These are phyloP conservation scores for Ogataea hybrid DNA, from an alignment of 1,139 yeast genomes.

Conservation along the genomic window DNA sequence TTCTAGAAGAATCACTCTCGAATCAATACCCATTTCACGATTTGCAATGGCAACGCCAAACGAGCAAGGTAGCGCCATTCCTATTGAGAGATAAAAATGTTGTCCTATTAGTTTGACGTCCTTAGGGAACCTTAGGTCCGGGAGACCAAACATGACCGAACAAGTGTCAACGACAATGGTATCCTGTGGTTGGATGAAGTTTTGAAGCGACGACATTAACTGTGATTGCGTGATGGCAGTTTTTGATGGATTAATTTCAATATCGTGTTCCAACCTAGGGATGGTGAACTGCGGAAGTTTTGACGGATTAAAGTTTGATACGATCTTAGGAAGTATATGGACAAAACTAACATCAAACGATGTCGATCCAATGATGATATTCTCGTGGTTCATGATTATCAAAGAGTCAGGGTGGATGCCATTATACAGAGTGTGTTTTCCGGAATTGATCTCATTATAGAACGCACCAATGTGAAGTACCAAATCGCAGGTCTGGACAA, in stretches of 20 bases:
- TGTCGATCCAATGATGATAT: slow-evolving; percentile 43
- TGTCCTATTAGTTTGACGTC: slow-evolving; percentile 57
- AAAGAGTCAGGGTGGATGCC: slow-evolving; percentile 35
- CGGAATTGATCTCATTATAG: slow-evolving; percentile 56
- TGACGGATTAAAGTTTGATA: slow-evolving; percentile 33
- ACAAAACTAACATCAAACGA: slow-evolving; percentile 42
- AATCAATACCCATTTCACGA: slow-evolving; percentile 46
- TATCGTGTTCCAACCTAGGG: slow-evolving; percentile 20
- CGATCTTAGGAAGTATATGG: slow-evolving; percentile 41
- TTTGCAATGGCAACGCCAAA: slow-evolving; percentile 75
- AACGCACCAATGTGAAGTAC: slow-evolving; percentile 51
- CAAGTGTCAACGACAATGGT: slow-evolving; percentile 74
- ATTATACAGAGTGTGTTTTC: slow-evolving; percentile 35
- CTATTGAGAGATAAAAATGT: slow-evolving; percentile 77
- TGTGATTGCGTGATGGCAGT: slow-evolving; percentile 38
- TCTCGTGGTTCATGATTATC: slow-evolving; percentile 42
- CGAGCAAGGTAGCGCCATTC: slow-evolving; percentile 82
- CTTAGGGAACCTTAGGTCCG: slow-evolving; percentile 58
- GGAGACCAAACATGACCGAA: slow-evolving; percentile 68
- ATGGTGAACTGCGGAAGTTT: slow-evolving; percentile 29
- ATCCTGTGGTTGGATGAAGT: slow-evolving; percentile 56
- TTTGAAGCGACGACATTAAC: slow-evolving; percentile 30
- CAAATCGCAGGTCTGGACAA: slow-evolving; percentile 44
- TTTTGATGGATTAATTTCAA: slow-evolving; percentile 19
- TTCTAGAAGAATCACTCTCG: slow-evolving; percentile 64